These are phyloP conservation scores for Lepidium sativum DNA, from an alignment of 345 rosid genomes.

Conservation along the genomic window DNA sequence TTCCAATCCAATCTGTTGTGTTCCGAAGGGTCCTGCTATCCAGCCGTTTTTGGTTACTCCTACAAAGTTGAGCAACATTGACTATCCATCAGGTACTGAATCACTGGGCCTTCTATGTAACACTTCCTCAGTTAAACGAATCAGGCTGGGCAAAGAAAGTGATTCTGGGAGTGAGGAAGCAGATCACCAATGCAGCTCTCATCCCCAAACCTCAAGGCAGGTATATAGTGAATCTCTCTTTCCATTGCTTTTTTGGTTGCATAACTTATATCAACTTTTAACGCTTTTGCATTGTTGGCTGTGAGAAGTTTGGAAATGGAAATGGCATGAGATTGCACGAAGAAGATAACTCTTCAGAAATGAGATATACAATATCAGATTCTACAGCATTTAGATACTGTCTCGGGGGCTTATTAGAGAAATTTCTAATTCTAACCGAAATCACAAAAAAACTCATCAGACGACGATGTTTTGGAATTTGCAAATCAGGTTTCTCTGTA, in stretches of 20 bases:
- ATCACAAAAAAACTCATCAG: constrained; percentile 49
- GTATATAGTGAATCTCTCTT: constrained; percentile 23
- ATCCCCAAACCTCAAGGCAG: constrained; percentile 32
- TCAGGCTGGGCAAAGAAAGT: constrained; percentile 39
- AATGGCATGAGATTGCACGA: constrained; percentile 16
- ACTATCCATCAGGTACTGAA: constrained; percentile 28
- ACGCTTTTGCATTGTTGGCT: not conserved
- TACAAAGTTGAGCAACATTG: constrained; percentile 36
- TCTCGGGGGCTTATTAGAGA: constrained; percentile 57
- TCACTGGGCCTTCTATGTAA: constrained; percentile 33
- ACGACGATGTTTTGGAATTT: constrained; percentile 49
- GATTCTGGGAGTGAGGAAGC: constrained; percentile 28
- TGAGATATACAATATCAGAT: constrained; percentile 44
- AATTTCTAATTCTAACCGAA: constrained; percentile 60
- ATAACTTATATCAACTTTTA: not conserved
- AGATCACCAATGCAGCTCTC: constrained; percentile 47
- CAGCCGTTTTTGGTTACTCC: constrained; percentile 33
- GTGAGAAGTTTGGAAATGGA: constrained; percentile 13
- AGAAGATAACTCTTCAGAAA: constrained; percentile 39
- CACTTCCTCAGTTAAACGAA: constrained; percentile 36
- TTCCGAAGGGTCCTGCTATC: constrained; percentile 41
- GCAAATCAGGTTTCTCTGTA: constrained; percentile 61
- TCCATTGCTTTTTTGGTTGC: not conserved
- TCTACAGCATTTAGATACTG: constrained; percentile 55
- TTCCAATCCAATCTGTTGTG: constrained; percentile 55